Conservation (phyloP, 106 monocot species). For the Dioscorea dumetorum region DNA sequence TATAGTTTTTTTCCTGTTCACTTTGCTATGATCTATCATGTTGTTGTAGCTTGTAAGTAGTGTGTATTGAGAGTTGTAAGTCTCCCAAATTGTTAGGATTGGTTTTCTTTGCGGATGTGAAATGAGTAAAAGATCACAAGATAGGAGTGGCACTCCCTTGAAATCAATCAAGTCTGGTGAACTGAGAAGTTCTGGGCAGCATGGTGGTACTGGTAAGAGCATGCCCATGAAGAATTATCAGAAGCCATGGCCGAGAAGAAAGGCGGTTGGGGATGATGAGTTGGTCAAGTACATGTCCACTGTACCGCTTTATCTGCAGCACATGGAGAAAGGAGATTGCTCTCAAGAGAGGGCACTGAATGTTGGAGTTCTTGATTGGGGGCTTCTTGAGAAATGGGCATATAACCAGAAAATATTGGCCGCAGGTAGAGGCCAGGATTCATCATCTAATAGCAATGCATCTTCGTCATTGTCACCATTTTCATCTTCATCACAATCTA, state of each 20-base stretch:
- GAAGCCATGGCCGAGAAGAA: slow-evolving; percentile 36
- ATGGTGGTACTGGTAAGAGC: not conserved
- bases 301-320: slow-evolving; percentile 57
- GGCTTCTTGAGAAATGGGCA: slow-evolving; percentile 48
- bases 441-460: slow-evolving; percentile 14
- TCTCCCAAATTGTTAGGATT: not conserved
- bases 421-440: not conserved
- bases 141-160: slow-evolving; percentile 14
- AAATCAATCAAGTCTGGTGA: slow-evolving; percentile 15
- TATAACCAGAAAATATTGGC: slow-evolving; percentile 10
- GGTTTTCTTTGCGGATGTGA: slow-evolving; percentile 4
- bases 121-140: slow-evolving; percentile 24
- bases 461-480: slow-evolving; percentile 11
- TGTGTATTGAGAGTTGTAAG: no score
- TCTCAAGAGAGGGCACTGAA: slow-evolving; percentile 67
- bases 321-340: slow-evolving; percentile 16
- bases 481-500: slow-evolving; percentile 11
- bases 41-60: no score
- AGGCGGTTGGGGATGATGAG: slow-evolving; percentile 30
- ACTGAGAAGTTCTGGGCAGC: not conserved
- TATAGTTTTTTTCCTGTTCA: no score
- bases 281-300: slow-evolving; percentile 59
- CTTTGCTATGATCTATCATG: no score
- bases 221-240: slow-evolving; percentile 7
- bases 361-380: slow-evolving; percentile 73